A percentile compares a stretch with the other conserved stretches of the same genome.
Conservation (phyloP, 208 protist species). For the Strigomonas culicis region DNA sequence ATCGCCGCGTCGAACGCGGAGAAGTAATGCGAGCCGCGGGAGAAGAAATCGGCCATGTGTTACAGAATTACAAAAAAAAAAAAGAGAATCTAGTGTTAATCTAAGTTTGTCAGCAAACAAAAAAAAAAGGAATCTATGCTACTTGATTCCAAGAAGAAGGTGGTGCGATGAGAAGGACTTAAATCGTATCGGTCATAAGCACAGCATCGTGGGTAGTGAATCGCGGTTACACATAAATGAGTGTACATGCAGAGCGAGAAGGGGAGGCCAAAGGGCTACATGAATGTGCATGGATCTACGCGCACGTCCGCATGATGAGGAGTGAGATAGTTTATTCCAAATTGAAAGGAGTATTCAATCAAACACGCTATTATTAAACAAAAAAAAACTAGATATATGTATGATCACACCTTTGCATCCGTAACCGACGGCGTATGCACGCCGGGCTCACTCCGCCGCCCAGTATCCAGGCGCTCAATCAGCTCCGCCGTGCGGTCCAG, state of each 20-base stretch:
- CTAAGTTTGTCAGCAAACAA: constrained; percentile 1
- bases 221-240: too few relatives aligned
- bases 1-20: constrained; percentile 48
- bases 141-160: background rate
- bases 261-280: too few relatives aligned
- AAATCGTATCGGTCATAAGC: too few relatives aligned
- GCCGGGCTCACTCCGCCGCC: background rate
- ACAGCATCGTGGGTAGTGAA: too few relatives aligned
- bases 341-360: too few relatives aligned
- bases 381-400: background rate
- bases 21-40: background rate
- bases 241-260: too few relatives aligned
- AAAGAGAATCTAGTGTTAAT: constrained; percentile 5
- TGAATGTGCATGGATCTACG: too few relatives aligned
- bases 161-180: background rate
- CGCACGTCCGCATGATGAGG: too few relatives aligned
- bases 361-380: background rate
- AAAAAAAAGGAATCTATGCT: constrained; percentile 8
- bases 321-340: too few relatives aligned
- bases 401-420: background rate
- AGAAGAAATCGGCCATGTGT: background rate
- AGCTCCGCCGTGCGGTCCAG: constrained; percentile 22
- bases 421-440: background rate
- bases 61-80: background rate
- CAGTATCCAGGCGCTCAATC: constrained; percentile 25